Base-by-base conservation (phyloP, 495 filamentous ascomycete species). In the Penicillium chermesinum region DNA sequence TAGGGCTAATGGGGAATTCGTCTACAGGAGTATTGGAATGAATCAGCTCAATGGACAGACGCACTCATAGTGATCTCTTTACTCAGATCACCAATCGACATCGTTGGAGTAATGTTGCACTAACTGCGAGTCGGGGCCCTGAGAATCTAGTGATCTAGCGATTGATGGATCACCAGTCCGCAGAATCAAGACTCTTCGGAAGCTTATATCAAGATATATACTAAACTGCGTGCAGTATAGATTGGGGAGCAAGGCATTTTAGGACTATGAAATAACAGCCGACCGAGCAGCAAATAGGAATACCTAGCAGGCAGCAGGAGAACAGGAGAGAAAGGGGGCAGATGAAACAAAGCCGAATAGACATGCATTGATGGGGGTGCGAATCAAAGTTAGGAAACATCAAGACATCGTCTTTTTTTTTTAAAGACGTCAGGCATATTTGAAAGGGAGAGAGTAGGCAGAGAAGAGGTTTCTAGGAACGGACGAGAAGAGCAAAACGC, bases 361-460 rank as follows among this genome's bases (percentile, higher is more conserved):
- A 44, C 42, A 44, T 44, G 42, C 42, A 44, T 33, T 44, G 42
- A 44, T 17, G 32, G 42, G 22, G 27, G 42, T 35, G 35, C 42
- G 20, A 44, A 32, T 18, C n/a, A 43, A 44, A 33, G 14, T 25
- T 7, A 30, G 42, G 41, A 32, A 21, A 44, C 17, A 44, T 44
- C 41, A 44, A 44, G 30, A 21, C 41, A 32, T 44, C 14, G 34
- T 30, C 25, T 30, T 30, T 30, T n/a, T n/a, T n/a, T n/a, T n/a
- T n/a, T n/a, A n/a, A 30, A 30, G 25, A 30, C 25, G 25, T 30
- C 25, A 30, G 25, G 10, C 25, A 30, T 30, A 30, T 30, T 10
- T n/a, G n/a, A n/a, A n/a, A n/a, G n/a, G n/a, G 25, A 30, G 10
- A 10, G 25, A 30, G 25, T 30, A 5, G 25, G 10, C 10, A 30